Conservation (phyloP, 768 basidiomycete species). For the Trametopsis cervina region DNA sequence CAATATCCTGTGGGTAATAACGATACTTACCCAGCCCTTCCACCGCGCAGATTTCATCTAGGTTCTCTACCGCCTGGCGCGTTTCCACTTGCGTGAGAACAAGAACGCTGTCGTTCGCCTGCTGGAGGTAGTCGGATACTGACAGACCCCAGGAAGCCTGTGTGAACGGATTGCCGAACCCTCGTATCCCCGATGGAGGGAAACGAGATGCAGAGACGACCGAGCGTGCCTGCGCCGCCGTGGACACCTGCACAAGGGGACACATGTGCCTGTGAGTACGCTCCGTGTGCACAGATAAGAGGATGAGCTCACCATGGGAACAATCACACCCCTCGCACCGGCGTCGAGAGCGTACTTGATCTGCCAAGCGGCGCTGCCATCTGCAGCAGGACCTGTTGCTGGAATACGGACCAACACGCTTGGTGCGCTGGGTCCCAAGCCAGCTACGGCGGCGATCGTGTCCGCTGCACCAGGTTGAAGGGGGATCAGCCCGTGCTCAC, state of each 20-base stretch:
- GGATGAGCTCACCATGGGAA: slow-evolving; percentile 49
- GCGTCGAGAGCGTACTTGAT: slow-evolving; percentile 68
- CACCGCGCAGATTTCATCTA: slow-evolving; percentile 33
- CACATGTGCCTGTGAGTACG: not conserved
- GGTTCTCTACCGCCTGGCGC: slow-evolving; percentile 30
- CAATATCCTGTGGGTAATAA: slow-evolving; percentile 11
- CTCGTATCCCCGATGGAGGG: slow-evolving; percentile 55
- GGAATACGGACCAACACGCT: slow-evolving; percentile 57
- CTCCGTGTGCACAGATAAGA: not conserved
- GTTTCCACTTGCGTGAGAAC: slow-evolving; percentile 39
- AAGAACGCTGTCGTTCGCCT: slow-evolving; percentile 35
- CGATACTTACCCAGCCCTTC: slow-evolving; percentile 29
- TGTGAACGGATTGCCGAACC: slow-evolving; percentile 60
- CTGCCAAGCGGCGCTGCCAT: slow-evolving; percentile 54
- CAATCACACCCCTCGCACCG: slow-evolving; percentile 56
- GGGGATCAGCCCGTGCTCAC: slow-evolving; percentile 58
- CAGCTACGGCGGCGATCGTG: slow-evolving; percentile 45
- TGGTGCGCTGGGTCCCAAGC: slow-evolving; percentile 35
- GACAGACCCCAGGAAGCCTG: slow-evolving; percentile 51
- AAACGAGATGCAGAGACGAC: slow-evolving; percentile 53
- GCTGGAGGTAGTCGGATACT: slow-evolving; percentile 41
- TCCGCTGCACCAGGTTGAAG: slow-evolving; percentile 52
- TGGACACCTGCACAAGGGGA: slow-evolving; percentile 40
- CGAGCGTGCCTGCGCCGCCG: slow-evolving; percentile 47
- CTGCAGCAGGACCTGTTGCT: slow-evolving; percentile 46